Evolutionary conservation across 108 stramenopile species (phyloP).

Genomic region (Hondaea fermentalgiana): DNA sequence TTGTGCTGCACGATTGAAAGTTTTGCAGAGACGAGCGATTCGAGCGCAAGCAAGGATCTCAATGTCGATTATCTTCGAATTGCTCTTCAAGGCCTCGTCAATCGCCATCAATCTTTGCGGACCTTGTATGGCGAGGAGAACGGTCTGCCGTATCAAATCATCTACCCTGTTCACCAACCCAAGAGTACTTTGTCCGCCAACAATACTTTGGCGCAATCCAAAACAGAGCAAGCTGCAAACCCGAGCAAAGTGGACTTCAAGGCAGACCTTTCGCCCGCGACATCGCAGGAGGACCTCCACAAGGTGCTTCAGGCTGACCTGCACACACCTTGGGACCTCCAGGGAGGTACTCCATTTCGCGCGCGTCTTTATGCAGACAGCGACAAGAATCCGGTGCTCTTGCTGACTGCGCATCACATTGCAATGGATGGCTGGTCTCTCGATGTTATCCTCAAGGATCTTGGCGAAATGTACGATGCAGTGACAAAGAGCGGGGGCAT

Average conservation of each 20-base stretch:
- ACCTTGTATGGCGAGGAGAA: slow-evolving; percentile 1
- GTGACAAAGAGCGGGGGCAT: not conserved
- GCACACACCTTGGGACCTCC: not conserved
- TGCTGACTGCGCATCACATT: not conserved
- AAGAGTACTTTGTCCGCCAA: not conserved
- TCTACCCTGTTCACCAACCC: not conserved
- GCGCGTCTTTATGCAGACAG: not conserved
- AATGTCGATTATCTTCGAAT: not conserved
- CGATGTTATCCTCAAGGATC: not conserved
- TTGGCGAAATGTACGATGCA: not conserved
- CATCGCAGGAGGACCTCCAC: not conserved
- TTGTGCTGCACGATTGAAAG: not conserved
- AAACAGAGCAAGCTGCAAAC: not conserved
- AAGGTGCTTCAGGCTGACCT: not conserved
- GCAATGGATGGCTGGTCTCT: slow-evolving; percentile 5
- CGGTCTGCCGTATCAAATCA: slow-evolving; percentile 7
- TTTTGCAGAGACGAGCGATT: not conserved
- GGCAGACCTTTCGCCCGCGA: not conserved
- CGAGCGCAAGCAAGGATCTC: not conserved
- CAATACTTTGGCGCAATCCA: not conserved
- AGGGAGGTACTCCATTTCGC: not conserved
- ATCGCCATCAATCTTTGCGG: not conserved
- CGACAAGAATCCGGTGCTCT: not conserved
- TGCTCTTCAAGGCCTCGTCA: not conserved
- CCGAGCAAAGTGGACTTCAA: not conserved